Evolutionary conservation across 2,329 filamentous ascomycete genomes (phyloP).

Genomic region (Fusarium neocosmosporiellum): DNA sequence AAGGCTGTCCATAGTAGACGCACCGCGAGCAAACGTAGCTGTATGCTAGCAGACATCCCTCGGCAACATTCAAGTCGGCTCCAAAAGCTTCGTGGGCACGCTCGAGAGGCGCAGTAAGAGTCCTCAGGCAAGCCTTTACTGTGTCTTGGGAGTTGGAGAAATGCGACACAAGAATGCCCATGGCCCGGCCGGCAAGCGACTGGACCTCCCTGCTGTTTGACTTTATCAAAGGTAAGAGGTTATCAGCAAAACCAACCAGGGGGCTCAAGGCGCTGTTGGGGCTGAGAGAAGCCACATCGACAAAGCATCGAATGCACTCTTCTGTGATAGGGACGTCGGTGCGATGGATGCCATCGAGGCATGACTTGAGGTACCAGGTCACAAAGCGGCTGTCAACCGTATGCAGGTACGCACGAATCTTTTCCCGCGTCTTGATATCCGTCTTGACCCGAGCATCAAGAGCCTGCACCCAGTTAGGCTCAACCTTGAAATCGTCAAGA

Average conservation of each 20-base stretch:
- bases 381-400: conserved; percentile 53
- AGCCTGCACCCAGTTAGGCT: conserved; percentile 86
- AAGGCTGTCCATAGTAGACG: conserved; percentile 55
- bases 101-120: conserved; percentile 58
- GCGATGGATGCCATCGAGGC: conserved; percentile 67
- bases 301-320: conserved; percentile 63
- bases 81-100: conserved; percentile 56
- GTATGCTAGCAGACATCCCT: conserved; percentile 60
- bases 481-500: conserved; percentile 65
- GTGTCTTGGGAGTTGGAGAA: conserved; percentile 53
- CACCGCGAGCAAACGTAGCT: conserved; percentile 57
- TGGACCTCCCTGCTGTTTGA: conserved; percentile 80
- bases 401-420: conserved; percentile 66
- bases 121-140: conserved; percentile 40
- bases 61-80: conserved; percentile 56
- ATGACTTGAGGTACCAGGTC: conserved; percentile 60
- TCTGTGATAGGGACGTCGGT: conserved; percentile 56
- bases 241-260: conserved; percentile 60
- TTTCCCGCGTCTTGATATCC: conserved; percentile 72
- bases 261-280: conserved; percentile 63
- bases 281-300: conserved; percentile 62
- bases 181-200: conserved; percentile 72
- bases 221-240: conserved; percentile 69
- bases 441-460: conserved; percentile 79
- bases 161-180: conserved; percentile 83